phyloP scores from a whole-genome alignment of 805 yeast genomes.

The Yarrowia sp. region DNA sequence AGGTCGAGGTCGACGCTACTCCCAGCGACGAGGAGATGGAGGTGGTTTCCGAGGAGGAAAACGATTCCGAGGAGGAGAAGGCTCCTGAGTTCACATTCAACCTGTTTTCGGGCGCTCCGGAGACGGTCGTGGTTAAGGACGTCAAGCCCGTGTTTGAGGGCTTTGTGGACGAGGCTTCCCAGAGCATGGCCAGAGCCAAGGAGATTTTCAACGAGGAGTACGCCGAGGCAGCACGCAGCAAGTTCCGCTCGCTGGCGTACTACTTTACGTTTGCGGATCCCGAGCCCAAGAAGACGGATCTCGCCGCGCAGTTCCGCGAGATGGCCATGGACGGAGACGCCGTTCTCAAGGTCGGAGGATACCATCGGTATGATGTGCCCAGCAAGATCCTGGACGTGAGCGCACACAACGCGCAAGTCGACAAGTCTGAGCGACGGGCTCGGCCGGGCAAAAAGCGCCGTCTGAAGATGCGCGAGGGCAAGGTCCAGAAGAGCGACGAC shows the following conservation, averaged over 20 bases:
- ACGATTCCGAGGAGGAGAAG: neutral
- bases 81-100: conserved; percentile 16
- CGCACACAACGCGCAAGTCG: neutral
- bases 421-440: neutral
- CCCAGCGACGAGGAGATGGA: neutral
- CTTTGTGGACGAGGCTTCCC: neutral
- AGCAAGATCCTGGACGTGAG: conserved; percentile 17
- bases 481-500: conserved; percentile 1
- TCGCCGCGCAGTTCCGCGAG: neutral
- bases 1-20: neutral
- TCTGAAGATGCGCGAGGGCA: conserved; percentile 12
- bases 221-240: conserved; percentile 5
- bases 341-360: neutral
- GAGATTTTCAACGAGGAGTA: conserved; percentile 2
- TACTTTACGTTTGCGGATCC: conserved; percentile 22
- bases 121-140: conserved; percentile 5
- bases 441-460: conserved; percentile 23
- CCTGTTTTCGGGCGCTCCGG: conserved; percentile 2
- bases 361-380: conserved; percentile 10
- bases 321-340: conserved; percentile 13
- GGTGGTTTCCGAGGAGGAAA: neutral
- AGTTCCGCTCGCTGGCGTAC: conserved; percentile 14
- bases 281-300: conserved; percentile 14
- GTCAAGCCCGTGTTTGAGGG: neutral
- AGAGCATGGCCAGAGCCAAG: neutral